Evolutionary conservation across 164 flowering plant genomes (phyloP), one percentile per base, ranked within the genome.

Genomic region (Malania oleifera): DNA sequence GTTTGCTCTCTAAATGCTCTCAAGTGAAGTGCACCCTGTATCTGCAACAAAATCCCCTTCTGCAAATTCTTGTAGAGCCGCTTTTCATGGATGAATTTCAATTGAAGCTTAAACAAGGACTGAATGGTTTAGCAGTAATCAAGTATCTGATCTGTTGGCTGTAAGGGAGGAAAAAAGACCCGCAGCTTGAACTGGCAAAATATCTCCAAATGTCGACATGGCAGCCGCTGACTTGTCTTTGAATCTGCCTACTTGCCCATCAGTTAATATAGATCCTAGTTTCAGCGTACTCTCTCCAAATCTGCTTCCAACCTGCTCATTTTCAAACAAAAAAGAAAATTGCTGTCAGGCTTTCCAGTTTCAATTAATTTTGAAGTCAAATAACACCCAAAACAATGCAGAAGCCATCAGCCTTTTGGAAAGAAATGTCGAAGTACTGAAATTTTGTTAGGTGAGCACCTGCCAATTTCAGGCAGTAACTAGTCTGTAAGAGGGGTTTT

Each of bases 201-300:
- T 91, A 62, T 95, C 97, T 31, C 97, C 97, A 62, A 93, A 85
- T 23, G 90, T 74, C 17, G 85, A 82, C 87, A 83, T 82, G 50
- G 85, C 81, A 62, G 87, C 73, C 48, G 87, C 80, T 57, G 93
- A 83, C 70, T 77, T 77, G 61, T 86, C 95, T 67, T 84, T 86
- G 59, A 85, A 76, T 70, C 85, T 79, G 47, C 96, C 87, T 48
- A 86, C 96, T 80, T 91, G 96, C 27, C 89, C 83, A 70, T 92
- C 98, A 18, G 89, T 76, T 43, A 89, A 77, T 46, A 92, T 92
- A 26, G 97, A 89, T 23, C 99, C 89, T 58, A 95, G 70, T 65
- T 77, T 90, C 60, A 93, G 43, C 5, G 96, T 90, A 80, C 96
- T 85, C 82, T 91, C 99, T 15, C 99, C 99, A 76, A 95, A 91